These are phyloP conservation scores for Irpex lacteus DNA, from an alignment of 1,284 basidiomycete species.

Conservation along the genomic window DNA sequence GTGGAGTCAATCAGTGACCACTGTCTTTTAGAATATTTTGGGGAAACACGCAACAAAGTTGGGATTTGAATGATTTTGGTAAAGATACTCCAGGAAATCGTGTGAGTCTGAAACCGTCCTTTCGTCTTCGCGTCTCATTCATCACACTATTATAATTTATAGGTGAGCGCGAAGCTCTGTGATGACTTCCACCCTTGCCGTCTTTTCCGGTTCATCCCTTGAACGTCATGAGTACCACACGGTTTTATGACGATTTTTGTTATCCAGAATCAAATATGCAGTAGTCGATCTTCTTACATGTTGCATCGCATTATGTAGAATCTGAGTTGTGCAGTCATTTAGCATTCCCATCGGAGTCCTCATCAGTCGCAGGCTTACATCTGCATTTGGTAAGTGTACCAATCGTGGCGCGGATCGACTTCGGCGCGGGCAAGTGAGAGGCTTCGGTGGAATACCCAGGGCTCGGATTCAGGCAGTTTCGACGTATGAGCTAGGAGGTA, in stretches of 20 bases:
- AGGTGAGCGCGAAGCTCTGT: neutral
- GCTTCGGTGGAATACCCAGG: too few relatives aligned
- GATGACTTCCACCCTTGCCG: neutral
- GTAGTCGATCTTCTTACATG: too few relatives aligned
- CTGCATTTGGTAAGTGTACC: neutral
- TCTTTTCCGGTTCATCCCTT: neutral
- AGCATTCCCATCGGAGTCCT: too few relatives aligned
- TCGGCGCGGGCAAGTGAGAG: too few relatives aligned
- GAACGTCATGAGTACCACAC: neutral
- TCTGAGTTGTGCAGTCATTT: too few relatives aligned
- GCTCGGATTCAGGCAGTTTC: too few relatives aligned
- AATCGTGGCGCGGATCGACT: neutral
- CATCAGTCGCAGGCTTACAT: neutral
- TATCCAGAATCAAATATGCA: too few relatives aligned
- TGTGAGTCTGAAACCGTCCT: neutral
- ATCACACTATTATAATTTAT: too few relatives aligned
- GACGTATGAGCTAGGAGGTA: too few relatives aligned
- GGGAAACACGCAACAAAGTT: constrained; percentile 6
- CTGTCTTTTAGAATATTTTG: constrained; percentile 5
- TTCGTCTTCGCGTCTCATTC: too few relatives aligned
- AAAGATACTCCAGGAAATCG: neutral
- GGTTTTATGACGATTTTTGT: neutral
- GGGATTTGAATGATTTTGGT: constrained; percentile 6
- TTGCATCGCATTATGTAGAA: too few relatives aligned
- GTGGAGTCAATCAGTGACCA: neutral